These are phyloP conservation scores for Arthroderma sp. DNA, from an alignment of 2,329 filamentous ascomycete species.

Conservation along the genomic window DNA sequence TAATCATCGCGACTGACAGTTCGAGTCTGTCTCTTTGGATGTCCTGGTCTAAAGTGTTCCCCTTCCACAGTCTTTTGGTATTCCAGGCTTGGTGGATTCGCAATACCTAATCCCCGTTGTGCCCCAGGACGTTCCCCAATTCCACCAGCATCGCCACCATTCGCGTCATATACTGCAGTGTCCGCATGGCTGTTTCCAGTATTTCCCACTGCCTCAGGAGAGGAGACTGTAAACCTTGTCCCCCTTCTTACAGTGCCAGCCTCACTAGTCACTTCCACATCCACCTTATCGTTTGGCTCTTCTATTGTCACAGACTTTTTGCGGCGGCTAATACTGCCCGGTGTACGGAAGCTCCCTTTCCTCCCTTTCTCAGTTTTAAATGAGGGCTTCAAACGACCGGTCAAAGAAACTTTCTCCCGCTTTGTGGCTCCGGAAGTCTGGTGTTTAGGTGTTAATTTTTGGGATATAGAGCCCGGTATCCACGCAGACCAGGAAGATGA, in stretches of 20 bases:
- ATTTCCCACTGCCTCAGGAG: too few relatives aligned
- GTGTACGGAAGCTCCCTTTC: neutral
- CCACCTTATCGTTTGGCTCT: constrained; percentile 1
- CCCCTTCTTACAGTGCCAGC: constrained; percentile 10
- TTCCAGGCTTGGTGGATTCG: too few relatives aligned
- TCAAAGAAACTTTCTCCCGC: neutral
- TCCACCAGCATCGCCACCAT: too few relatives aligned
- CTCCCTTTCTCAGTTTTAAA: neutral
- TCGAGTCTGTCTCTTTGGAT: constrained; percentile 2
- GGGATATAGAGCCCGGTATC: constrained; percentile 5
- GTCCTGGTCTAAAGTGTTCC: neutral
- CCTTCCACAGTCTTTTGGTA: neutral
- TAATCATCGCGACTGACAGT: constrained; percentile 21
- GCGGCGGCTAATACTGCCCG: neutral
- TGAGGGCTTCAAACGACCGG: neutral
- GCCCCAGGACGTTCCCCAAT: too few relatives aligned
- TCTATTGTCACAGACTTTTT: constrained; percentile 10
- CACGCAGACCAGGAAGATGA: constrained; percentile 11
- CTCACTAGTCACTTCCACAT: constrained; percentile 6
- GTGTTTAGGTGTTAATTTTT: neutral
- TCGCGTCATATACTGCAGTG: too few relatives aligned
- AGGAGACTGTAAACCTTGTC: too few relatives aligned
- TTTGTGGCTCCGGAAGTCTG: neutral
- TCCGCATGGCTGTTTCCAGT: too few relatives aligned
- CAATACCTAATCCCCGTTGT: neutral